Percentiles rank a stretch among this genome's conserved stretches.
phyloP scores from a whole-genome alignment of 2,329 filamentous ascomycete species.

The Xylariaceae sp. region DNA sequence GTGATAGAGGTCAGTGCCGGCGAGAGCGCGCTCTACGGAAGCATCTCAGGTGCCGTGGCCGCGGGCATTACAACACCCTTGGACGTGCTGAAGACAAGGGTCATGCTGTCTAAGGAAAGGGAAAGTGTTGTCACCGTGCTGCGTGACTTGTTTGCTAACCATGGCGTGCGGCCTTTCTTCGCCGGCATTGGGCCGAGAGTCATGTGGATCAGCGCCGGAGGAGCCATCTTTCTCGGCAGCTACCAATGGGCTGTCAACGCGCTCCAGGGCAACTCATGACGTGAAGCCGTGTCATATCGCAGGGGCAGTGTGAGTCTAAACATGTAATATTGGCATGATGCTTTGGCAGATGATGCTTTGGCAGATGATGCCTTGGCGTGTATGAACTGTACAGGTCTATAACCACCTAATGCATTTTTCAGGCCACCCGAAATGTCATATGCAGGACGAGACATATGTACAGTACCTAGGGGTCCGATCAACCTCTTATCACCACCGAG shows the following conservation, averaged over 20 bases:
- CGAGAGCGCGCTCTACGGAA: slow-evolving; percentile 87
- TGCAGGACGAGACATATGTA: slow-evolving; percentile 20
- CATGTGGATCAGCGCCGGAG: slow-evolving; percentile 93
- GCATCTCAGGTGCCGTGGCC: slow-evolving; percentile 80
- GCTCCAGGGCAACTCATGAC: slow-evolving; percentile 52
- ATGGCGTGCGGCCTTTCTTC: slow-evolving; percentile 73
- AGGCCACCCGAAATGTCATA: slow-evolving; percentile 17
- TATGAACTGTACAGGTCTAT: slow-evolving; percentile 17
- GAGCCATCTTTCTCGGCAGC: slow-evolving; percentile 91
- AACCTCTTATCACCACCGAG: slow-evolving; percentile 10
- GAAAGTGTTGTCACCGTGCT: slow-evolving; percentile 68
- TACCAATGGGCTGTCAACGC: slow-evolving; percentile 89
- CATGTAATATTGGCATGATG: slow-evolving; percentile 3
- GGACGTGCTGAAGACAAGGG: slow-evolving; percentile 94
- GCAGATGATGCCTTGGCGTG: slow-evolving; percentile 9
- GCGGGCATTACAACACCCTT: slow-evolving; percentile 90
- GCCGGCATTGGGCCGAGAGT: slow-evolving; percentile 80
- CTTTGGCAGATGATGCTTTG: slow-evolving; percentile 4
- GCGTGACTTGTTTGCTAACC: slow-evolving; percentile 65
- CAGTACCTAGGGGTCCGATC: slow-evolving; percentile 18
- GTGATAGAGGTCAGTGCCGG: slow-evolving; percentile 64
- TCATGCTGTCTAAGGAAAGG: slow-evolving; percentile 84
- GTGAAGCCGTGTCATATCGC: neutral
- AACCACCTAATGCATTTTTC: slow-evolving; percentile 18
- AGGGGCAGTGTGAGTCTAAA: slow-evolving; percentile 2